phyloP scores from a whole-genome alignment of 176 grass and related monocot species.

The bread wheat (Triticum aestivum) region IWGSC_CS_RefSeq_v2.1 NC_057805.1:42840949-42841448 shows the following conservation, averaged over 20 bases:
- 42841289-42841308: background rate
- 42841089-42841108: background rate
- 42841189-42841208: background rate
- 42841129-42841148: background rate
- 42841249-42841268: background rate
- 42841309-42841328: no score
- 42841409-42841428: no score
- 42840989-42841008: background rate
- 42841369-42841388: no score
- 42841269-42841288: background rate
- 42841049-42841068: background rate
- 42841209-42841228: background rate
- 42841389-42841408: no score
- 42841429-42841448: no score
- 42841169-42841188: background rate
- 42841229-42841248: background rate
- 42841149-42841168: background rate
- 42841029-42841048: background rate
- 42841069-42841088: background rate
- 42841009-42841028: background rate
- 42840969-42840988: background rate
- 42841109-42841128: no score
- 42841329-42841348: no score
- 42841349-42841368: no score
- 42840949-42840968: background rate